Percentiles rank a stretch among this genome's conserved stretches.
Conservation (phyloP, 176 grass and related monocot genomes). For the Carex cristatella region DNA sequence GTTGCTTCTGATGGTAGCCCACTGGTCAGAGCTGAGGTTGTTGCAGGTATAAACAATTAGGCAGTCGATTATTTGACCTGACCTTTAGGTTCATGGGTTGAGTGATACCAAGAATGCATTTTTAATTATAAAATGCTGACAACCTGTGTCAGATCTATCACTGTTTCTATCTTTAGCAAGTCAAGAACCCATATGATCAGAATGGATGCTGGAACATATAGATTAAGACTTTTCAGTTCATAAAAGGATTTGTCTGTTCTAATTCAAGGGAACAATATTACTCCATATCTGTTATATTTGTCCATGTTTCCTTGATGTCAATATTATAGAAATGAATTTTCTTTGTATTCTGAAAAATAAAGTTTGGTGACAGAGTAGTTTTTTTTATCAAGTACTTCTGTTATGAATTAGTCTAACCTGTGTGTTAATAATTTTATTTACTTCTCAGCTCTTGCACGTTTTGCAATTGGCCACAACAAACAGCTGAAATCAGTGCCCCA, state of each 20-base stretch:
- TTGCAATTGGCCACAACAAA: slow-evolving; percentile 85
- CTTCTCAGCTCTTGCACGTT: slow-evolving; percentile 70
- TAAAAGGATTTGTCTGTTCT: neutral
- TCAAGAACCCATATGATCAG: neutral
- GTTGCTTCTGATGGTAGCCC: slow-evolving; percentile 78
- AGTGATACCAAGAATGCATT: neutral
- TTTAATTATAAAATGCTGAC: neutral
- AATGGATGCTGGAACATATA: neutral
- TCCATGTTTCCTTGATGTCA: neutral
- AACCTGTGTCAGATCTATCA: neutral
- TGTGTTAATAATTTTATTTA: slow-evolving; percentile 12
- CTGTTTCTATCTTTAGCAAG: neutral
- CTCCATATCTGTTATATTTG: neutral
- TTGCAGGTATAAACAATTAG: slow-evolving; percentile 53
- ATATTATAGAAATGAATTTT: neutral
- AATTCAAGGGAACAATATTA: neutral
- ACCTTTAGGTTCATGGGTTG: neutral
- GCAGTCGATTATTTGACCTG: neutral
- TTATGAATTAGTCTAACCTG: neutral
- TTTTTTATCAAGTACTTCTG: neutral
- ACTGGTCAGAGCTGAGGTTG: slow-evolving; percentile 88
- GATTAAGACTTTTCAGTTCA: neutral
- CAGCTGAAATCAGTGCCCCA: slow-evolving; percentile 79
- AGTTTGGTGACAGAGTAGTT: neutral
- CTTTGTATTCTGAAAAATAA: neutral